Evolutionary conservation across 192 early-diverging fungal genomes (phyloP).

Genomic region (Diversispora epigaea): DNA sequence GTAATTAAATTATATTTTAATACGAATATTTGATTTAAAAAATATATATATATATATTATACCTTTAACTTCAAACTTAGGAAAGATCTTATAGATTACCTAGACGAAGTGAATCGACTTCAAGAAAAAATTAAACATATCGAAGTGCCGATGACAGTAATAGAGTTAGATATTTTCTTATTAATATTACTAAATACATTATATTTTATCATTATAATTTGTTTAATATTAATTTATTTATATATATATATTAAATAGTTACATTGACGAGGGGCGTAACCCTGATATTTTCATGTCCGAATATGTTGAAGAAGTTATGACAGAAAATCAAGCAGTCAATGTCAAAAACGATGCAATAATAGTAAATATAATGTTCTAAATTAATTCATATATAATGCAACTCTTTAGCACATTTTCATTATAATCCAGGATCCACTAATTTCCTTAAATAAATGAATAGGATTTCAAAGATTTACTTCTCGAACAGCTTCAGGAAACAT

Average conservation of each 20-base stretch:
- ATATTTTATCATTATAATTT: not conserved
- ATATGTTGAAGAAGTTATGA: conserved; percentile 42
- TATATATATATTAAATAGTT: conserved; percentile 30
- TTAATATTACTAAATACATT: not conserved
- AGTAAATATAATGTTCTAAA: not conserved
- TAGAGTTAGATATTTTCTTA: conserved; percentile 14
- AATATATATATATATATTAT: not conserved
- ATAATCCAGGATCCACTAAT: not conserved
- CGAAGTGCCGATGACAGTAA: conserved; percentile 6
- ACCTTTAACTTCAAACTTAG: not conserved
- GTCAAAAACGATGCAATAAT: conserved; percentile 41
- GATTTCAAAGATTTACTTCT: conserved; percentile 1
- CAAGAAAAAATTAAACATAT: conserved; percentile 24
- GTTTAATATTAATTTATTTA: not conserved
- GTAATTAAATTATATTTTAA: not conserved
- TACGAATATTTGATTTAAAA: not conserved
- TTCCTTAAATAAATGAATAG: not conserved
- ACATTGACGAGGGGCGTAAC: conserved; percentile 42
- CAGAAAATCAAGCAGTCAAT: conserved; percentile 43
- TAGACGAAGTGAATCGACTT: not conserved
- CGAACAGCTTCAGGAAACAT: conserved; percentile 14
- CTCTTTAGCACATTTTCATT: not conserved
- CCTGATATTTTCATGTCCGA: conserved; percentile 46
- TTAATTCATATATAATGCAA: not conserved
- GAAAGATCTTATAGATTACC: not conserved